Evolutionary conservation across 495 filamentous ascomycete genomes (phyloP).

Genomic region (Xylaria telfairii): DNA sequence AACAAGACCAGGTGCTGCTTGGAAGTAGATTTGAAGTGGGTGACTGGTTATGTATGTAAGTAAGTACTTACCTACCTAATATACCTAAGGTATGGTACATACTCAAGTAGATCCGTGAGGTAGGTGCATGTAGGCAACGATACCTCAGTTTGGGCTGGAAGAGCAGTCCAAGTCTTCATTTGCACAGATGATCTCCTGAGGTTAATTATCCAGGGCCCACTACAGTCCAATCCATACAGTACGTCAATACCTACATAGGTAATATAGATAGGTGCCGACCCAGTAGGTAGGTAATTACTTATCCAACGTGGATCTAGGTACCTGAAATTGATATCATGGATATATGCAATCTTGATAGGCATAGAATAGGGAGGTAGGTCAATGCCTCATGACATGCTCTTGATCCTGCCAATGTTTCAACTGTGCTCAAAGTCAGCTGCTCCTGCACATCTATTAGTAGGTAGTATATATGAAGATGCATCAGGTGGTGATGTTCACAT

Average conservation of each 20-base stretch:
- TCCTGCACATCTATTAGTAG: background rate
- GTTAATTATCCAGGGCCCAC: background rate
- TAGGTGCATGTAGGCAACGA: no score
- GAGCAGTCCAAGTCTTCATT: background rate
- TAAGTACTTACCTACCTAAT: no score
- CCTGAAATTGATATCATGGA: background rate
- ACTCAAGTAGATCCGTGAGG: no score
- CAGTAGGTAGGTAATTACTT: no score
- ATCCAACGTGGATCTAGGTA: no score
- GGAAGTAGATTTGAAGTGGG: no score
- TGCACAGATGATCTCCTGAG: background rate
- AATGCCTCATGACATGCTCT: background rate
- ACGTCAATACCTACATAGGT: no score
- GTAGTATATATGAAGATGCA: background rate
- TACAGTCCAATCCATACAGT: no score
- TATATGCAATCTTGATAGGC: background rate
- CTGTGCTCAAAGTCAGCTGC: background rate
- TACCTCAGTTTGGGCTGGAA: background rate
- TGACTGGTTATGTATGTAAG: no score
- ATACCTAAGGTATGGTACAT: no score
- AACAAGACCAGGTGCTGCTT: no score
- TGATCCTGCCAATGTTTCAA: background rate
- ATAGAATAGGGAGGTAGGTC: background rate
- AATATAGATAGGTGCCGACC: no score
- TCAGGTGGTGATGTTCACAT: background rate